Evolutionary conservation across 23 red algal genomes (phyloP).

Genomic region (Chondrus crispus): DNA sequence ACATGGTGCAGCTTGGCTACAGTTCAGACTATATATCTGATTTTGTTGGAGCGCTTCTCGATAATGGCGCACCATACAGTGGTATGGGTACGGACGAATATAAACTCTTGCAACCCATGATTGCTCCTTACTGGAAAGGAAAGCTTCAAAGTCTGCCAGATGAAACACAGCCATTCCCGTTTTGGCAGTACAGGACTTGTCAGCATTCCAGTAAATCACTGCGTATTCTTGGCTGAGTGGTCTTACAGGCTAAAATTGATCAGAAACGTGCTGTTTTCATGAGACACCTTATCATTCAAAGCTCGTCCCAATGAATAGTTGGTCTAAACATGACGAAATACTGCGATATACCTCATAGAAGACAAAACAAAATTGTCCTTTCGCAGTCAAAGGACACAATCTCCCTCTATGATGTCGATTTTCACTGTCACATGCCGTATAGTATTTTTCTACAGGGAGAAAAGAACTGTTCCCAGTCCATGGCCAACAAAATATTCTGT

Average conservation of each 20-base stretch:
- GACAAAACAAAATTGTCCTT: background rate
- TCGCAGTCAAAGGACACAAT: background rate
- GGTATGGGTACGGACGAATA: conserved; percentile 20
- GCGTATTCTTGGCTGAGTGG: background rate
- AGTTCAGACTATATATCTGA: background rate
- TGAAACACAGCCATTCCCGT: background rate
- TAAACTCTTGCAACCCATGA: background rate
- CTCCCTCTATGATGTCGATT: background rate
- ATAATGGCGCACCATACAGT: conserved; percentile 48
- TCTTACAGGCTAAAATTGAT: background rate
- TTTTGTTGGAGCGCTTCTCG: conserved; percentile 13
- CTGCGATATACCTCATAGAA: background rate
- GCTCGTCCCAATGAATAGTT: conserved; percentile 32
- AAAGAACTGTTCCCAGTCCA: background rate
- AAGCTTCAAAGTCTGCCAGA: conserved; percentile 14
- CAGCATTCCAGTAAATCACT: background rate
- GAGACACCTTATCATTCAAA: conserved; percentile 29
- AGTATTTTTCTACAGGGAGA: background rate
- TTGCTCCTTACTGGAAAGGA: conserved; percentile 20
- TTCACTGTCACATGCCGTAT: conserved; percentile 25
- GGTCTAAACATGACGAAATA: conserved; percentile 5
- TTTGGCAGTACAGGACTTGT: conserved; percentile 39
- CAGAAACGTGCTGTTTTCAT: background rate
- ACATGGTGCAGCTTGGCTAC: background rate
- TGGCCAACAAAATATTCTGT: background rate